Percentiles rank a stretch among this genome's conserved stretches.
phyloP scores from a whole-genome alignment of 2,329 filamentous ascomycete species.

The Pseudogymnoascus sp. region DNA sequence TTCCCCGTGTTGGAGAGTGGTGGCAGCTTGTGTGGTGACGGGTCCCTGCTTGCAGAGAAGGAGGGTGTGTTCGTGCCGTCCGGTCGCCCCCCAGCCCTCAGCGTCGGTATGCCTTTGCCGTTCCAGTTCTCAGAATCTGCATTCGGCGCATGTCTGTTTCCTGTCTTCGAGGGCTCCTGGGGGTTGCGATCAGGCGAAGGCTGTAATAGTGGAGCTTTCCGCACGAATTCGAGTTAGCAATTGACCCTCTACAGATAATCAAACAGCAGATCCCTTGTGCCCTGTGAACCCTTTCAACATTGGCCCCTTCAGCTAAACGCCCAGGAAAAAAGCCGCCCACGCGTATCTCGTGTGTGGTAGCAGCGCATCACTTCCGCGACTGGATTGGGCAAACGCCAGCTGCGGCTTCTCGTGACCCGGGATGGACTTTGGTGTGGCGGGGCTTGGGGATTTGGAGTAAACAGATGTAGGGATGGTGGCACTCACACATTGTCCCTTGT shows the following conservation, averaged over 20 bases:
- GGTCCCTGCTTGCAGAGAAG: background rate
- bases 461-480: background rate
- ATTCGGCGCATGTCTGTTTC: constrained; percentile 1
- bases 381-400: background rate
- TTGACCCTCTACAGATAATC: background rate
- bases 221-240: constrained; percentile 3
- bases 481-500: constrained; percentile 4
- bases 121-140: constrained; percentile 5
- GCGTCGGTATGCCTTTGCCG: constrained; percentile 3
- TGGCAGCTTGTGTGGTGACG: constrained; percentile 1
- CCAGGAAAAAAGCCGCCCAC: background rate
- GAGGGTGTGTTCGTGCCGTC: background rate
- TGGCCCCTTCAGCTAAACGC: background rate
- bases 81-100: background rate
- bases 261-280: background rate
- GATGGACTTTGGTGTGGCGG: background rate
- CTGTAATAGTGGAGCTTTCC: constrained; percentile 6
- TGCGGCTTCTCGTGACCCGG: constrained; percentile 2
- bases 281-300: background rate
- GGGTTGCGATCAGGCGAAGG: constrained; percentile 1
- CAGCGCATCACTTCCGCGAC: background rate
- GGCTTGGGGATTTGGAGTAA: background rate
- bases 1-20: background rate
- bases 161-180: background rate
- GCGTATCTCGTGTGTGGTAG: background rate